Conservation (phyloP, 1,284 basidiomycete species). For the Cystobasidium pallidum region DNA sequence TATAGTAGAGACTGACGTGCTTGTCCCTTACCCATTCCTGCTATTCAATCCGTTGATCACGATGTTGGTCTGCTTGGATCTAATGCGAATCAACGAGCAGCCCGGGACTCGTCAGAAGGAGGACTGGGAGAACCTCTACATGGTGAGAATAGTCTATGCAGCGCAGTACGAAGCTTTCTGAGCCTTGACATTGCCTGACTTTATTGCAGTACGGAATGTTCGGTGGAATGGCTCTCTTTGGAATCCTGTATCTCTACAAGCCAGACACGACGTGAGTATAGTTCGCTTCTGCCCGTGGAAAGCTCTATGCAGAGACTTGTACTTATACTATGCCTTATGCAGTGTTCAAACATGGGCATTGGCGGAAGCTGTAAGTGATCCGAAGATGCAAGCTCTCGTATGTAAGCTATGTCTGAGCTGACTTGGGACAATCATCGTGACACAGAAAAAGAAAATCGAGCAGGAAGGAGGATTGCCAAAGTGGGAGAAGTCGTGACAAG, state of each 20-base stretch:
- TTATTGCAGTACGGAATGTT: conserved; percentile 73
- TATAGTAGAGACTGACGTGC: neutral
- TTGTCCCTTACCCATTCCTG: neutral
- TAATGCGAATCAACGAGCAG: conserved; percentile 54
- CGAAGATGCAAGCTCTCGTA: neutral
- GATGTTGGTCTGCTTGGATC: neutral
- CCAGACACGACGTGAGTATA: conserved; percentile 72
- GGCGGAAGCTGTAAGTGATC: conserved; percentile 65
- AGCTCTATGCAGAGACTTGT: too few species aligned
- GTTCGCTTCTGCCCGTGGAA: neutral
- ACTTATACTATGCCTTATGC: too few species aligned
- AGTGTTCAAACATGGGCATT: conserved; percentile 83
- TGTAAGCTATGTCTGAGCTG: neutral
- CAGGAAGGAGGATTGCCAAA: conserved; percentile 36
- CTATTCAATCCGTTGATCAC: neutral
- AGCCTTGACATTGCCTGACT: neutral
- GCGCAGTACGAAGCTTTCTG: neutral
- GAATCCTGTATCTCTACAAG: conserved; percentile 85
- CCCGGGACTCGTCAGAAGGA: conserved; percentile 70
- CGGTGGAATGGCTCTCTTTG: conserved; percentile 77
- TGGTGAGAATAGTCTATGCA: neutral
- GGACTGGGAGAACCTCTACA: conserved; percentile 70
- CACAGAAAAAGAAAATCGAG: conserved; percentile 43
- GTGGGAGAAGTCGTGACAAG: conserved; percentile 41
- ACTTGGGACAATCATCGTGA: neutral